These are phyloP conservation scores for Suillus cothurnatus DNA, from an alignment of 768 basidiomycete genomes.

Conservation along the genomic window DNA sequence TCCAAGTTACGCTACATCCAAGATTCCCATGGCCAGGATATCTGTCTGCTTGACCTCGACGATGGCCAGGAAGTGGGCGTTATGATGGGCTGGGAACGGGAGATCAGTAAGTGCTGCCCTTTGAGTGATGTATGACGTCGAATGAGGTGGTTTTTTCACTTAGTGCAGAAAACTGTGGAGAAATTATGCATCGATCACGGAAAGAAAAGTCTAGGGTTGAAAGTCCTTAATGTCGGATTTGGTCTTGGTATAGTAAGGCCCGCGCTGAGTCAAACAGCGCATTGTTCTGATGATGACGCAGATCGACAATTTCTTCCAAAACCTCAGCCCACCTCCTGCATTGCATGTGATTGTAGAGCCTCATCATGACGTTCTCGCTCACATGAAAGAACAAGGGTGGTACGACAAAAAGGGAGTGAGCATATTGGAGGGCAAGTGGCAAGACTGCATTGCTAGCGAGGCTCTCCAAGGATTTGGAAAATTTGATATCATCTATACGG, in stretches of 20 bases:
- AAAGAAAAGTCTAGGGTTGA: constrained; percentile 48
- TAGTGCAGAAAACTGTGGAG: constrained; percentile 79
- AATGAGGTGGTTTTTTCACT: constrained; percentile 27
- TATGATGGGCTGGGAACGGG: constrained; percentile 99
- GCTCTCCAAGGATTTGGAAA: constrained; percentile 65
- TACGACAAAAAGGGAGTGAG: constrained; percentile 73
- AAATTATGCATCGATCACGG: constrained; percentile 58
- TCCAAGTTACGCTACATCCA: constrained; percentile 67
- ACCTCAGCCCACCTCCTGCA: constrained; percentile 55
- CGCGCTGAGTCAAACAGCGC: constrained; percentile 3
- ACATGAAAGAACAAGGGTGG: constrained; percentile 81
- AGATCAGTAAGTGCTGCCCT: constrained; percentile 59
- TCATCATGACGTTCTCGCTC: constrained; percentile 85
- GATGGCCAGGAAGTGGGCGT: constrained; percentile 85
- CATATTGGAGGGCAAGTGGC: constrained; percentile 92
- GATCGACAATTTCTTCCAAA: constrained; percentile 86
- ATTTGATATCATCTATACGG: constrained; percentile 90
- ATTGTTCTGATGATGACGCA: constrained; percentile 32
- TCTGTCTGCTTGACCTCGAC: constrained; percentile 68
- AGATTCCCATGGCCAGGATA: constrained; percentile 78
- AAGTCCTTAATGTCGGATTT: constrained; percentile 89
- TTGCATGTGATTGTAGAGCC: constrained; percentile 93
- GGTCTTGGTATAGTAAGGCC: constrained; percentile 83
- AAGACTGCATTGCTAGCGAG: constrained; percentile 71
- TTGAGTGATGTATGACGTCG: constrained; percentile 14